Base-by-base conservation (phyloP, 1,284 basidiomycete genomes). In the Amylostereum chailletii region DNA sequence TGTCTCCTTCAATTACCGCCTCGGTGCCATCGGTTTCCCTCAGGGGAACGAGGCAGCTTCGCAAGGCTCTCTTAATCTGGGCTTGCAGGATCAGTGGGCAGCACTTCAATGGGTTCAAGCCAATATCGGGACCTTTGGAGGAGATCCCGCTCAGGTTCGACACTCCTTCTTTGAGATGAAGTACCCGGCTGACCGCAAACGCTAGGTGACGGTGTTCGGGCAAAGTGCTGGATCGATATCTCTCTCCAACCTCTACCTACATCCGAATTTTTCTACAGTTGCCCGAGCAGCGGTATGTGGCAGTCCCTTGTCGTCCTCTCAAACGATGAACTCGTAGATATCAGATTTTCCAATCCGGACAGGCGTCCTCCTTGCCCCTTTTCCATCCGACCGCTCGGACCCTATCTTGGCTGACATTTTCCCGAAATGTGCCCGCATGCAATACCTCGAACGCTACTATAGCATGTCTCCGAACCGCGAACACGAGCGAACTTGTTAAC, bases 181-280 rank as follows among this genome's bases (percentile, higher is more conserved):
- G 19, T 19, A 19, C 19, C 19, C 19, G 19, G 19, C 19, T 19
- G 19, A 19, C 19, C 19, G 19, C 19, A 19, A 19, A 19, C 19
- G 19, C 19, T 19, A 74, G 69, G 72, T 79, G 27, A 80, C 76
- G 0, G 60, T 76, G 3, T 75, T 77, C 52, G 78, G 77, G 6
- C 66, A 79, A 57, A 78, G 75, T 54, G 77, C 77, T 4, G 78
- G 77, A 1, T 61, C 75, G 1, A 69, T 75, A 10, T 71, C 72
- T 55, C 69, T 67, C 6, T 62, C 70, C 0, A 57, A 68, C 30
- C 62, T 72, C 2, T 71, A 70, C 53, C 62, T 77, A 33, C 70
- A 74, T 52, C 65, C 71, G 1, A 60, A 61, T 8, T 53, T 77
- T 30, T 58, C 64, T 10, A 60, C 58, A 36, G 59, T 74, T 29